These are phyloP conservation scores for Pyrrhoderma lamaoense DNA, from an alignment of 1,284 basidiomycete species.

Conservation along the genomic window DNA sequence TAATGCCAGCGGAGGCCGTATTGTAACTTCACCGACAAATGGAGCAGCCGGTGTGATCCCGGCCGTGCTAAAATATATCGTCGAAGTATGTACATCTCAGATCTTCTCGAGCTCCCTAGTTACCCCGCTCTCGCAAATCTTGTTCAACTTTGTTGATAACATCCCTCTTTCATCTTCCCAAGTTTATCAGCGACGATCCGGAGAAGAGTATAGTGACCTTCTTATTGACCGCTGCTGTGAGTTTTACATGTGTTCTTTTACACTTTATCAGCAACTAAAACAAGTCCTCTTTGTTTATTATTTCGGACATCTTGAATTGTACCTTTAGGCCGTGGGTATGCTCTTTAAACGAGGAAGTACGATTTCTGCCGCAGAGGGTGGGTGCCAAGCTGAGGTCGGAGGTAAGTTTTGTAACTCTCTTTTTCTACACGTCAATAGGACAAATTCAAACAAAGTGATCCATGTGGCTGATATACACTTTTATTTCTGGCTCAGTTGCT, in stretches of 20 bases:
- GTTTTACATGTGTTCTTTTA: constrained; percentile 23
- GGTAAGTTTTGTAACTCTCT: constrained; percentile 42
- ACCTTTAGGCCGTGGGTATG: constrained; percentile 80
- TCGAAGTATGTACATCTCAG: constrained; percentile 49
- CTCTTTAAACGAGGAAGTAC: constrained; percentile 96
- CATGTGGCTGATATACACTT: not conserved
- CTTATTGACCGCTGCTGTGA: constrained; percentile 71
- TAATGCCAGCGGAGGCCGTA: constrained; percentile 86
- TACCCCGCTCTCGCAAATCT: not conserved
- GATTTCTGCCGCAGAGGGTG: constrained; percentile 92
- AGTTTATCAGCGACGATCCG: constrained; percentile 86
- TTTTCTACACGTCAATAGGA: not conserved
- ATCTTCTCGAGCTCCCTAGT: constrained; percentile 1
- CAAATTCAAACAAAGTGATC: not conserved
- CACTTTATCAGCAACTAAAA: not conserved
- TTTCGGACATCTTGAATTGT: constrained; percentile 5
- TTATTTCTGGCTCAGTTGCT: constrained; percentile 47
- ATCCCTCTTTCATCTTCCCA: constrained; percentile 9
- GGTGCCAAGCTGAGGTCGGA: constrained; percentile 81
- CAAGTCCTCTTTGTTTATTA: not conserved
- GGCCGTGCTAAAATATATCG: constrained; percentile 80
- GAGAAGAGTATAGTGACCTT: constrained; percentile 85
- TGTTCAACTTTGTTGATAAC: constrained; percentile 1
- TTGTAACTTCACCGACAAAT: constrained; percentile 91
- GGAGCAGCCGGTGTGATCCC: constrained; percentile 90